Base-by-base conservation (phyloP, 345 rosid genomes). In the Murraya paniculata region DNA sequence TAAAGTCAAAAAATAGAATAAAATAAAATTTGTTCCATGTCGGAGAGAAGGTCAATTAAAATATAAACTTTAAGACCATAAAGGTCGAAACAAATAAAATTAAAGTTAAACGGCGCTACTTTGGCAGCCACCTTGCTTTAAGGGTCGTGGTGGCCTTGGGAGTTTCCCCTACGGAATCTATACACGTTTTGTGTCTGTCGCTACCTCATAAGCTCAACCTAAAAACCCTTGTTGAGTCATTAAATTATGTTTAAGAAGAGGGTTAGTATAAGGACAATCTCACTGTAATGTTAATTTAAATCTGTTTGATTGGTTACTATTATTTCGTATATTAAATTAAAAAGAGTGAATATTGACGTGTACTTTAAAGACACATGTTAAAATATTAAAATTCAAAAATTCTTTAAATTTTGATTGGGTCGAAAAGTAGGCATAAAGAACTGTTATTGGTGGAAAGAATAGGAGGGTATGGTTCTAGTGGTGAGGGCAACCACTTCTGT, bases 101-200 rank as follows among this genome's bases (percentile, higher is more conserved):
- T 25, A 85, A 84, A 79, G 87, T 38, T 80, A 82, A 82, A 79
- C 88, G 88, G 90, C 88, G 88, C 87, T 14, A 79, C 81, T 74
- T 62, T 16, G 24, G 22, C n/a, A 6, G 25, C 62, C 6, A 14
- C 86, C 87, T 73, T 74, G 61, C 70, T 84, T 82, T 81, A 68
- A 85, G 87, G 88, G 86, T 65, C 64, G 78, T 77, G 86, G 79
- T 77, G 86, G 77, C 82, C 79, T 88, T 62, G 89, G 85, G 86
- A 87, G 35, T 71, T 78, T 65, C 84, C 82, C 83, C 78, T 0
- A 1, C 33, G 72, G 86, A 84, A 86, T 88, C 87, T 82, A 58
- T 68, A 24, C 87, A 81, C 87, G 84, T 80, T 76, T 31, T 45
- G 73, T 19, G 71, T 74, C 75, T 74, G 45, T 62, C 83, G 31